Evolutionary conservation across 1,284 basidiomycete species (phyloP), one percentile per base, ranked within the genome.

Genomic region (Sporisorium graminicola): DNA sequence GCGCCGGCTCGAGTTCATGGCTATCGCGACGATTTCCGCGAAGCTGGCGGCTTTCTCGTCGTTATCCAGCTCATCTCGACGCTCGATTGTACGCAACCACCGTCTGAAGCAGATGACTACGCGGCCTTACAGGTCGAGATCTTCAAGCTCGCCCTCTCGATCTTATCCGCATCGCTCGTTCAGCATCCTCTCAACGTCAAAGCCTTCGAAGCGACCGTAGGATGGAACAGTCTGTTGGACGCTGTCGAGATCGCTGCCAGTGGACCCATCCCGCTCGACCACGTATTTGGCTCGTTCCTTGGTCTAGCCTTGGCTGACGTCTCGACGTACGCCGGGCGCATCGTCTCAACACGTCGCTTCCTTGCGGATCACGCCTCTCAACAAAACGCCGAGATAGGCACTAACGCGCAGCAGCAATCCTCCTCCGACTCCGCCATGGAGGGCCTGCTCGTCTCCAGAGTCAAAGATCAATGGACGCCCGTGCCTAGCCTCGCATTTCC

Each of bases 271-370:
- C 24, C 60, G 7, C 54, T 65, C 13, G 66, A 65, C 24, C 56
- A 74, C 20, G 35, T 79, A 35, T 75, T 74, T 35, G 80, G 72
- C 26, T 59, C 73, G 3, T 71, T 83, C 5, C 46, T 82, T 4
- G 82, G 79, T 20, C 47, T 83, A 0, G 74, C 79, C 2, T 46
- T 81, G 6, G 82, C 73, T 35, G 71, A 83, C n/a, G 72, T 82
- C 2, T 42, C 66, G 0, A 70, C 73, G 0, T 65, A 65, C 18
- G 55, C 70, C 29, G 55, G 61, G 4, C 35, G 76, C 55, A 58
- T 74, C 59, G 24, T 55, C 51, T 55, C 68, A 5, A 58, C 60
- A 22, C 58, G 74, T 22, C 60, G 66, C 26, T 59, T 46, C 26
- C 56, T 72, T 24, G 62, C 47, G 1, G 62, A 65, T 20, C 35